A percentile compares a stretch with the other conserved stretches of the same genome.
Evolutionary conservation across 805 yeast species (phyloP).

Genomic region (Myxozyma nipponensis): DNA sequence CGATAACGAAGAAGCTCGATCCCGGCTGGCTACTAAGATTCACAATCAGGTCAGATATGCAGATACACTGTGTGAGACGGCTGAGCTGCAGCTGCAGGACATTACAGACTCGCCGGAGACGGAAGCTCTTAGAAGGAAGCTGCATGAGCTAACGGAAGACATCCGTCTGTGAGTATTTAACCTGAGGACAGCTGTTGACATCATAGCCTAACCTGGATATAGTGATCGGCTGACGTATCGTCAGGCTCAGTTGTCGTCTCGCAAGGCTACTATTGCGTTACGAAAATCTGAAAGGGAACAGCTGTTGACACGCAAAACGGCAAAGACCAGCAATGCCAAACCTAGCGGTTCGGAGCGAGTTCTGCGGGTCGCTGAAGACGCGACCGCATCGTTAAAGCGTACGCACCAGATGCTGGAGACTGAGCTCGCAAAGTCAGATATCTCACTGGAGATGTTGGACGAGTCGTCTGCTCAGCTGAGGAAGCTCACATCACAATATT

Average conservation of each 20-base stretch:
- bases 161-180: not conserved
- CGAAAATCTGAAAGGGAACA: conserved; percentile 11
- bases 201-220: not conserved
- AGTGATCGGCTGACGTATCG: conserved; percentile 26
- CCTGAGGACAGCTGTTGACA: too few relatives aligned
- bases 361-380: conserved; percentile 29
- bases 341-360: not conserved
- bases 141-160: not conserved
- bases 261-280: conserved; percentile 4
- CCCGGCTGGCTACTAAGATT: conserved; percentile 12
- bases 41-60: conserved; percentile 16
- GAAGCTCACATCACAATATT: conserved; percentile 37
- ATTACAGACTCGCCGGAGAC: not conserved
- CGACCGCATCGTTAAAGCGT: conserved; percentile 34
- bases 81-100: conserved; percentile 10
- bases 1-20: conserved; percentile 13
- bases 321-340: conserved; percentile 1
- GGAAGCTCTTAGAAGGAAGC: not conserved
- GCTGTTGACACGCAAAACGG: conserved; percentile 2
- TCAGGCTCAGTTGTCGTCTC: conserved; percentile 29
- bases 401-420: conserved; percentile 39
- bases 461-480: conserved; percentile 36
- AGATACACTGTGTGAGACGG: conserved; percentile 13
- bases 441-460: conserved; percentile 41
- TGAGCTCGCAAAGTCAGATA: conserved; percentile 38